phyloP scores from a whole-genome alignment of 352 stramenopile genomes.

The Phytophthora syringae region DNA sequence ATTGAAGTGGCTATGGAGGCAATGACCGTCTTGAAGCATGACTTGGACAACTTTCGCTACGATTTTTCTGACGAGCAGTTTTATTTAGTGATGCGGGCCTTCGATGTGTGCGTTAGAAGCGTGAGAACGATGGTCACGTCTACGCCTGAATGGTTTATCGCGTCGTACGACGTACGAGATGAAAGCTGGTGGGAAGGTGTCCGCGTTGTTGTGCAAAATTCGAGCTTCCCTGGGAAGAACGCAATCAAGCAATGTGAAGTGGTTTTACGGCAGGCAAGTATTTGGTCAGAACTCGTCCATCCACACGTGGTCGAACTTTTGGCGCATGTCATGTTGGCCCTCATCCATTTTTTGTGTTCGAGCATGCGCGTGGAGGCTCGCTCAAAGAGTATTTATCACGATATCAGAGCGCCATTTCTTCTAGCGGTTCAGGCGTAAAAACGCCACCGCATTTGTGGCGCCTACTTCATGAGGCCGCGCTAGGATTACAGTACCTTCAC shows the following conservation, averaged over 20 bases:
- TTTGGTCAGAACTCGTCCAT: conserved; percentile 45
- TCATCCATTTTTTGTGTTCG: conserved; percentile 34
- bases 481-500: conserved; percentile 44
- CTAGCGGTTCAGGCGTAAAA: neutral
- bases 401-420: neutral
- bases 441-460: conserved; percentile 20
- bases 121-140: conserved; percentile 5
- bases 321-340: conserved; percentile 29
- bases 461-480: conserved; percentile 25
- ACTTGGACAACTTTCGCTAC: conserved; percentile 40
- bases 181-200: conserved; percentile 43
- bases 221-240: neutral
- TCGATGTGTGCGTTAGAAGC: conserved; percentile 14
- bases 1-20: conserved; percentile 18
- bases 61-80: conserved; percentile 22
- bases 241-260: conserved; percentile 13
- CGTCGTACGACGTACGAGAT: conserved; percentile 31
- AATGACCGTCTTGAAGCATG: conserved; percentile 34
- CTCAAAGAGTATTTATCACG: conserved; percentile 15
- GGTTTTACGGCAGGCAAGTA: conserved; percentile 26
- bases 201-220: conserved; percentile 19
- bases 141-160: conserved; percentile 36
- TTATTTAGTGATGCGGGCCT: conserved; percentile 10
- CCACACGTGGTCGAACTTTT: conserved; percentile 39
- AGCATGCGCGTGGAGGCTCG: conserved; percentile 21